phyloP scores from a whole-genome alignment of 768 basidiomycete genomes.

The Dacryopinax primogenitus region DNA sequence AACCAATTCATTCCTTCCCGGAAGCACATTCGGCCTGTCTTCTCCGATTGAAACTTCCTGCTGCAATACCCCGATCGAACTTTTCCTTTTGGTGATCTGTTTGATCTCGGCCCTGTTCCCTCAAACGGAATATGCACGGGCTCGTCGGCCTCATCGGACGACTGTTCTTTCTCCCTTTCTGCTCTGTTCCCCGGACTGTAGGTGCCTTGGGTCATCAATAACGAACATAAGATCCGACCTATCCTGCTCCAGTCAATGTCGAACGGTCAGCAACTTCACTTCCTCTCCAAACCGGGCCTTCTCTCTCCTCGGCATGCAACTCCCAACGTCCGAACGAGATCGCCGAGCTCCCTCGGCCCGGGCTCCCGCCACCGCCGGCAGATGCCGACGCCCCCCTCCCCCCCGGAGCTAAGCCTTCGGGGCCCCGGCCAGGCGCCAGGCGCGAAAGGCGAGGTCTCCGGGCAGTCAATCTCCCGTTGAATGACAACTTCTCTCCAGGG shows the following conservation, averaged over 20 bases:
- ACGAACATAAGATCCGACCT: no score
- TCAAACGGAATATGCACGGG: neutral
- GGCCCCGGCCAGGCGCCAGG: neutral
- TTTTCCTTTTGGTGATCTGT: neutral
- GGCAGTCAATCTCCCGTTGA: neutral
- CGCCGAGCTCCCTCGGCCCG: neutral
- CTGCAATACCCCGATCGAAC: neutral
- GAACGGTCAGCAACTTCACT: no score
- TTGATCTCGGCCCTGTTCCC: constrained; percentile 3
- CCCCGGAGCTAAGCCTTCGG: neutral
- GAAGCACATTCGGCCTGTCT: neutral
- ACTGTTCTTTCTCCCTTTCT: neutral
- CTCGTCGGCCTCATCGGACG: neutral
- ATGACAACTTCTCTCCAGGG: neutral
- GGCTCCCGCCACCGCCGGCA: neutral
- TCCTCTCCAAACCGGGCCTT: neutral
- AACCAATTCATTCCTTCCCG: no score
- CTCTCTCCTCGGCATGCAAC: neutral
- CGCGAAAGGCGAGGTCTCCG: neutral
- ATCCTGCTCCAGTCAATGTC: no score
- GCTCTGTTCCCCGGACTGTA: neutral
- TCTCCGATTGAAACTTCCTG: no score
- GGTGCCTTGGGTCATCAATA: no score
- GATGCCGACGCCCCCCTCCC: neutral
- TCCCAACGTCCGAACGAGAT: no score